Base-by-base conservation (phyloP, 108 stramenopile genomes). In the Schizochytrium sp. region DNA sequence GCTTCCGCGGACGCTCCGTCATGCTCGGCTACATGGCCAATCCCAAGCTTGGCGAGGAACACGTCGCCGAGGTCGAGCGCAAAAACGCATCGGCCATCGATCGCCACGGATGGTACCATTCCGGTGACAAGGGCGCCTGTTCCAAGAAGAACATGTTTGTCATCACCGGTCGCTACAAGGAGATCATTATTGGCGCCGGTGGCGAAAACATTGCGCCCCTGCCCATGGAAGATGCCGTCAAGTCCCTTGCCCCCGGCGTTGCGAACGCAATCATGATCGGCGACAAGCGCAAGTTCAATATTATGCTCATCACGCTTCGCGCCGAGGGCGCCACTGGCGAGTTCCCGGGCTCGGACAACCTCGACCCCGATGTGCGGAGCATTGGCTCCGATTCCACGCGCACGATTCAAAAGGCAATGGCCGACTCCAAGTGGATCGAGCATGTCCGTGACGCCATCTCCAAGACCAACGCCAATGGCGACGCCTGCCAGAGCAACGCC, bases 1-100 rank as follows among this genome's bases (percentile, higher is more conserved):
- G 94, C 94, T 95, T 88, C 92, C 90, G 92, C 45, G 94, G 94
- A 4, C 94, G 95, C 18, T 93, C 95, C 90, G 94, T 95, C 88
- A 94, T 96, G 72, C 93, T 95, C 92, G 96, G 96, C 71, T 96
- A 95, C 91, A 92, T 94, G 94, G 59, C 83, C 55, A 88, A 90
- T 55, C 90, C 92, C 23, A 89, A 93, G 72, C 91, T 92, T 87
- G 93, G 88, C 60, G 87, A 18, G 55, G 91, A 19, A n/a, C 44
- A 60, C 44, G 44, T 89, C 63, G 44, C 45, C 12, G 25, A 25
- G 63, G 91, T 95, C 89, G 89, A 89, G 41, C 92, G 94, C 58
- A 94, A 94, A 90, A 96, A 91, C 87, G 83, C 43, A 47, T 93
- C 92, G 60, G 87, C 95, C 23, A 89, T 95, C 59, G 94, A 95